Evolutionary conservation across 768 basidiomycete species (phyloP), one percentile per base, ranked within the genome.

Genomic region (Lactarius deliciosus): DNA sequence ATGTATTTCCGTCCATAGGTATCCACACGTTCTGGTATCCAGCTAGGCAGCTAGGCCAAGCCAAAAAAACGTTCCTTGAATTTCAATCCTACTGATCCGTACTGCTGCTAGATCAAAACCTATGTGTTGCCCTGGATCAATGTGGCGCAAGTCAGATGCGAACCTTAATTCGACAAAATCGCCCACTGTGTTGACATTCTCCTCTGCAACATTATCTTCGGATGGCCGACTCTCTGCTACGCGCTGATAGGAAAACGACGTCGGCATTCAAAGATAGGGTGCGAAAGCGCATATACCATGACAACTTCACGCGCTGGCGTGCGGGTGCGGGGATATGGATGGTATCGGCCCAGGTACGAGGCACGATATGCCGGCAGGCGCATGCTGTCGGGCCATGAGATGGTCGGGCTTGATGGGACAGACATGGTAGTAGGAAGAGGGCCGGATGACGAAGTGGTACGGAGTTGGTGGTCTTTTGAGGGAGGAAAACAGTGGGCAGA

Each of bases 281-380:
- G 1, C 1, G 30, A 55, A 36, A 18, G 32, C 6, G 8, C 13
- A 67, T 60, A 9, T 20, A 69, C 68, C 65, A 59, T 36, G 28
- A 67, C 58, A 15, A 67, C 53, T 59, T 68, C 61, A 40, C 61
- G 61, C 6, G 57, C 58, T 11, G 68, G 65, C 40, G 18, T 47
- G 18, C 58, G 59, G 34, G 66, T 68, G 36, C 62, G 66, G 50
- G 69, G 69, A 9, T 69, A 69, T 25, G 66, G 69, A 32, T 68
- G 69, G 30, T 68, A 69, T 54, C 69, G 61, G 5, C 63, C 58
- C 1, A 69, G 50, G 34, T 68, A 68, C 22, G 69, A 68, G 8
- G 11, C 58, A 34, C 69, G 69, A 40, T 69, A 69, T 20, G 69
- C 61, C 9, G 66, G 69, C 25, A 69, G 25, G 38, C 69, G 69